Percentiles rank a stretch among this genome's conserved stretches.
Conservation (phyloP, 2,329 filamentous ascomycete genomes). For the Sporothrix mexicana region DNA sequence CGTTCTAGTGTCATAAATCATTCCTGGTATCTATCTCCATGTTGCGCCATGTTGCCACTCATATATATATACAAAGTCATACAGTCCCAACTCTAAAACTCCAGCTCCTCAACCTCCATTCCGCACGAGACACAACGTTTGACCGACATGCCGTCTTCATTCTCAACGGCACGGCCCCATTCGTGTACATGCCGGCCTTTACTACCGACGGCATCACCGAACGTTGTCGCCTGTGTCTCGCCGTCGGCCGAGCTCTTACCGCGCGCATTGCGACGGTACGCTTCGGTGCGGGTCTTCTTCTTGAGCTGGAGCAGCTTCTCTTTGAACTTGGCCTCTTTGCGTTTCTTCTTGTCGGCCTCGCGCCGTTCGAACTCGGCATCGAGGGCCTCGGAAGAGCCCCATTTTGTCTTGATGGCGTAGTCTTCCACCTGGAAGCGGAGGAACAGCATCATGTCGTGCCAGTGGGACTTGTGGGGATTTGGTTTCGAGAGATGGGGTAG, state of each 20-base stretch:
- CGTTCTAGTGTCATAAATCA: background rate
- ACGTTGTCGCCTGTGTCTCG: constrained; percentile 56
- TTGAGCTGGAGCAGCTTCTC: constrained; percentile 88
- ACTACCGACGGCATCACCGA: constrained; percentile 76
- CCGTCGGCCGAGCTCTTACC: constrained; percentile 50
- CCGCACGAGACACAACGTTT: constrained; percentile 81
- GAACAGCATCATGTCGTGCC: constrained; percentile 99
- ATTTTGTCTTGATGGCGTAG: constrained; percentile 88
- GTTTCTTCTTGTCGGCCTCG: constrained; percentile 77
- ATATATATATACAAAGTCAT: background rate
- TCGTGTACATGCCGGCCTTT: constrained; percentile 84
- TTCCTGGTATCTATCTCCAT: background rate
- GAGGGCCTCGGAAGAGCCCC: constrained; percentile 83
- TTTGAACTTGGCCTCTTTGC: constrained; percentile 92
- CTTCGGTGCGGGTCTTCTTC: constrained; percentile 89
- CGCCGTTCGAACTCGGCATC: constrained; percentile 87
- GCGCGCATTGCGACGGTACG: constrained; percentile 73
- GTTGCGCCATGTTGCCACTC: background rate
- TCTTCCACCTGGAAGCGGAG: constrained; percentile 92
- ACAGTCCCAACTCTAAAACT: constrained; percentile 54
- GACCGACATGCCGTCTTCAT: constrained; percentile 73
- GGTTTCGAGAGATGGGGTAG: constrained; percentile 86
- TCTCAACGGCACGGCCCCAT: constrained; percentile 75
- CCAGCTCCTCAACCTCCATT: constrained; percentile 79
- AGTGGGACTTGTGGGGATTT: constrained; percentile 94